Base-by-base conservation (phyloP, 1,284 basidiomycete genomes). In the Cutaneotrichosporon dermatis region DNA sequence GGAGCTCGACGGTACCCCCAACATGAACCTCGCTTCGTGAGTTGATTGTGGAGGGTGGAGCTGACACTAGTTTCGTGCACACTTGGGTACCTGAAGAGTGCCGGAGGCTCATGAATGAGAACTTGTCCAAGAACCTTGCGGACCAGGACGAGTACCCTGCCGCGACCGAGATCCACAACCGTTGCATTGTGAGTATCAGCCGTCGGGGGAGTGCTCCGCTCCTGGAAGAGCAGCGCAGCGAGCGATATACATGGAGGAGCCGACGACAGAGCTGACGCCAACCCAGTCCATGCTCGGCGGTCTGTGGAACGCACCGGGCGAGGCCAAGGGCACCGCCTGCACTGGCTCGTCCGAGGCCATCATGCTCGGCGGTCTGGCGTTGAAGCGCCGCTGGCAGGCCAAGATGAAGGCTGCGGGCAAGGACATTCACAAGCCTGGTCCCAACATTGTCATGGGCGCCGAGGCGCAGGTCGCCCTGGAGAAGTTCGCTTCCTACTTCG, bases 341-440 rank as follows among this genome's bases (percentile, higher is more conserved):
- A 95, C 93, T 1, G 94, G 94, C 6, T 92, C 90, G 0, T 93
- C 79, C 16, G 92, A 96, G 77, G 93, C 91, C 2, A 91, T 94
- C 69, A 90, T 93, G 78, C 87, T 96, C 6, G 93, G 91, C 13
- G 93, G 92, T 48, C 84, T 98, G 16, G 91, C 94, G 13, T 89
- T 97, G 86, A 98, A 98, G 81, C 89, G 88, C 70, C 83, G 87
- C 51, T 97, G 94, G 94, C 93, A 97, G 76, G 86, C 86, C 64
- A 87, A 85, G 72, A 87, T 88, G 77, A 93, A 92, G 79, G 87
- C 85, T 1, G 85, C 84, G 1, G 93, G 93, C 43, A 92, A 92
- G 76, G 87, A 85, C 62, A 89, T 90, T 57, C 85, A 92, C 69
- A 87, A 91, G 66, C 90, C 90, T 15, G 90, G 83, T 49, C 85